Conservation (phyloP, 768 basidiomycete genomes). For the Asterophora lycoperdoides region DNA sequence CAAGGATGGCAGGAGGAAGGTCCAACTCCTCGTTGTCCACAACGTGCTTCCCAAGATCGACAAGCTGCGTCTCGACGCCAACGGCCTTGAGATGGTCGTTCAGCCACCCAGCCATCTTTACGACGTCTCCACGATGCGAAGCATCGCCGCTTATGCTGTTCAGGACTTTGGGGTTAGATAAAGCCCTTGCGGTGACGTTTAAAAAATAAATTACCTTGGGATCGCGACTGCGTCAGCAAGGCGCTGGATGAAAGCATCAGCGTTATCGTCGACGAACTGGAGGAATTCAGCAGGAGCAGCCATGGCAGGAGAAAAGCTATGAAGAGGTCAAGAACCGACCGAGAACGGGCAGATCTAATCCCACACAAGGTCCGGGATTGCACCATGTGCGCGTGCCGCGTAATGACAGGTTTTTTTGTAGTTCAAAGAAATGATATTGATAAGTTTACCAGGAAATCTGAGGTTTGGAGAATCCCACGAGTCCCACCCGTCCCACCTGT, state of each 20-base stretch:
- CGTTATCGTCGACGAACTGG: conserved; percentile 61
- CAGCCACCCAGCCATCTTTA: conserved; percentile 85
- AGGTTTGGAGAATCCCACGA: too few species aligned
- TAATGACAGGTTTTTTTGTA: too few species aligned
- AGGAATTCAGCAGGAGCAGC: conserved; percentile 47
- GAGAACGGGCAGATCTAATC: background rate
- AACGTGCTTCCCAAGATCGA: conserved; percentile 72
- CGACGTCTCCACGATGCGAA: conserved; percentile 67
- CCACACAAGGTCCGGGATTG: background rate
- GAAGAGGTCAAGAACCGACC: background rate
- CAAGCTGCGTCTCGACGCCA: conserved; percentile 71
- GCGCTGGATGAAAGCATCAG: conserved; percentile 70
- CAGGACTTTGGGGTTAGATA: background rate
- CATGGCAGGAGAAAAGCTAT: conserved; percentile 37
- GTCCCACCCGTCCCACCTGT: too few species aligned
- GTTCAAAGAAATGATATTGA: too few species aligned
- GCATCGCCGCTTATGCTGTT: conserved; percentile 69
- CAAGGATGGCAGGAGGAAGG: conserved; percentile 83
- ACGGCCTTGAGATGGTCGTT: conserved; percentile 67
- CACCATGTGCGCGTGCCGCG: too few species aligned
- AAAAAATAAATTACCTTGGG: conserved; percentile 47
- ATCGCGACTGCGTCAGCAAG: conserved; percentile 82
- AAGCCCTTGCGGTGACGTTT: background rate
- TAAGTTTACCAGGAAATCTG: too few species aligned
- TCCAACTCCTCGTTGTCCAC: conserved; percentile 62